Base-by-base conservation (phyloP, 2,329 filamentous ascomycete genomes). In the Talaromyces amestolkiae region DNA sequence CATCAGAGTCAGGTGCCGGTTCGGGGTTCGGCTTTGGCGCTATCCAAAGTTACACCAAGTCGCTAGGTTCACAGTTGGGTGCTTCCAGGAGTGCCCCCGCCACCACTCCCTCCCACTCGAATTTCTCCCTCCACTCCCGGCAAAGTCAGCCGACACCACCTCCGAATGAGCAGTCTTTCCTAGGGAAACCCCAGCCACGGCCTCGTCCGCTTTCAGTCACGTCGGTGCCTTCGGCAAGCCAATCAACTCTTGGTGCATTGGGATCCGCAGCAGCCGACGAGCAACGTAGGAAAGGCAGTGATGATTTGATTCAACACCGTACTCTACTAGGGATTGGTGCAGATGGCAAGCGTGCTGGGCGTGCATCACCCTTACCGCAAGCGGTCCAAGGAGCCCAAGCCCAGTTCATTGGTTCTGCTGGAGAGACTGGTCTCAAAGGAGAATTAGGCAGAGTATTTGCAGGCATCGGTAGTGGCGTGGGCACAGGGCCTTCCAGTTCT, bases 371-470 rank as follows among this genome's bases (percentile, higher is more conserved):
- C 1, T 81, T 97, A 17, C 94, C 94, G 0, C 94, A 97, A 77
- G 93, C 94, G 24, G 93, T 97, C 0, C 93, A 97, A 74, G 94
- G 94, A 24, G 93, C 91, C 1, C 93, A 97, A 75, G 87, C 89
- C 17, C 91, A 93, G 71, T 86, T 91, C 45, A 85, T 91, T 62
- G 91, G 91, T 3, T 91, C 92, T 6, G 87, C 88, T 15, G 91
- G 89, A 17, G 93, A 97, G 75, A 91, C 92, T 11, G 91, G 91
- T 51, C 96, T 97, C 73, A 97, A 97, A 82, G 96, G 89, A 74
- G 94, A 97, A 75, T 93, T 97, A 75, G 93, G 93, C 33, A 89
- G 92, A 68, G 96, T 97, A 84, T 97, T 97, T 78, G 92, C 92
- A 19, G 94, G 94, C n/a, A 92, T 98, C 70, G 93, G 88, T 17